Evolutionary conservation across 805 yeast species (phyloP), one percentile per base, ranked within the genome.

Genomic region (Cyberlindnera maclurae): DNA sequence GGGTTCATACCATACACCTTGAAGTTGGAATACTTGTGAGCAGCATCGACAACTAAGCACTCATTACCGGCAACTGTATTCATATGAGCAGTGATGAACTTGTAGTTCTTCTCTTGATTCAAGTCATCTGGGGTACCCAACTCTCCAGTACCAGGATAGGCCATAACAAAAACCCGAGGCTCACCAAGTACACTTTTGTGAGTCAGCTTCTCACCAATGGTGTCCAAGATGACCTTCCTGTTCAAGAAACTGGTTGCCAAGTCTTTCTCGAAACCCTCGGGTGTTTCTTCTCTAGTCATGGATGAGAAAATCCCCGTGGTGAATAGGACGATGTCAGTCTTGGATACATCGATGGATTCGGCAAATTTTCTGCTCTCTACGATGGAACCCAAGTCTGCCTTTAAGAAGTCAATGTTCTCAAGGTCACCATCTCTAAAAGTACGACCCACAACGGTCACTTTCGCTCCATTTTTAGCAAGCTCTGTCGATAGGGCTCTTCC

Each of bases 41-140:
- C 49, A n/a, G 45, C 34, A 34, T 53, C 50, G 8, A 46, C 29
- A 2, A 65, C 67, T 17, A 65, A 41, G 1, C 64, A 52, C 42
- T 66, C 71, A 40, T 66, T 66, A 1, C 67, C 68, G 3, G 70
- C 70, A n/a, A 66, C 69, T 0, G 70, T 65, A 36, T 52, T 64
- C 62, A 58, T 55, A 40, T 66, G 71, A 3, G 67, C 58, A 7
- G 36, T 39, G 26, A 43, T 29, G 10, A 51, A 50, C 9, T 51
- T 48, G 46, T 66, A 66, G 1, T 36, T 39, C 15, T 47, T 41
- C 12, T 61, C 66, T 12, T 57, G 54, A 37, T 65, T 65, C 36
- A 64, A 40, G 44, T 66, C 66, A 11, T 59, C 59, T 22, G 55
- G 47, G 8, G 50, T 42, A 9, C 70, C 71, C 29, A 56, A 10